phyloP scores from a whole-genome alignment of 345 rosid species.

The Pistacia atlantica region DNA sequence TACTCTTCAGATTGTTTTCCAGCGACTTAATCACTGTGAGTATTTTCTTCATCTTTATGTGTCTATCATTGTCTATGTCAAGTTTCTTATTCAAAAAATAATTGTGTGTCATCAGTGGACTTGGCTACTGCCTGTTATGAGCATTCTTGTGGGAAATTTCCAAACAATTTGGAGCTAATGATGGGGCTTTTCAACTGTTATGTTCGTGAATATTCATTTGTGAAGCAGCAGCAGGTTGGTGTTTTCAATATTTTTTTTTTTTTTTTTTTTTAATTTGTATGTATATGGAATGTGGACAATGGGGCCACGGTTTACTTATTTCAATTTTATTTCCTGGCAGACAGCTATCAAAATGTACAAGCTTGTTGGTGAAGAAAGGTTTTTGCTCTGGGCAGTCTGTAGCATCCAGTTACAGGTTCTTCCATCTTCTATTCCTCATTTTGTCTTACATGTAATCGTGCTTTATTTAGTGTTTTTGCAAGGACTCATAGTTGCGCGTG shows the following conservation, averaged over 20 bases:
- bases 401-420: slow-evolving; percentile 98
- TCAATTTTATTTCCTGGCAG: slow-evolving; percentile 49
- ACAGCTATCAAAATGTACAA: slow-evolving; percentile 98
- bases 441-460: not conserved
- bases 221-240: slow-evolving; percentile 96
- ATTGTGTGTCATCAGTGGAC: slow-evolving; percentile 58
- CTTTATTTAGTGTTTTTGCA: not conserved
- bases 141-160: slow-evolving; percentile 76
- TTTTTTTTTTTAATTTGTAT: not conserved
- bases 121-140: slow-evolving; percentile 93
- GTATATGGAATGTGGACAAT: not conserved
- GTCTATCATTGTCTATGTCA: not conserved
- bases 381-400: slow-evolving; percentile 98
- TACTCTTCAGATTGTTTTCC: slow-evolving; percentile 87
- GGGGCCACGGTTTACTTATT: slow-evolving; percentile 8
- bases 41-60: slow-evolving; percentile 14
- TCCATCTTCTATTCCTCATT: not conserved
- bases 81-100: not conserved
- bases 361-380: slow-evolving; percentile 88
- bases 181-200: slow-evolving; percentile 98
- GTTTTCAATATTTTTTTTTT: not conserved
- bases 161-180: slow-evolving; percentile 84
- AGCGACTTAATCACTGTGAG: slow-evolving; percentile 93
- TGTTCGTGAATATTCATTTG: slow-evolving; percentile 91
- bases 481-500: not conserved